Conservation (phyloP, 2,329 filamentous ascomycete species). For the Sordariomycetes sp. region DNA sequence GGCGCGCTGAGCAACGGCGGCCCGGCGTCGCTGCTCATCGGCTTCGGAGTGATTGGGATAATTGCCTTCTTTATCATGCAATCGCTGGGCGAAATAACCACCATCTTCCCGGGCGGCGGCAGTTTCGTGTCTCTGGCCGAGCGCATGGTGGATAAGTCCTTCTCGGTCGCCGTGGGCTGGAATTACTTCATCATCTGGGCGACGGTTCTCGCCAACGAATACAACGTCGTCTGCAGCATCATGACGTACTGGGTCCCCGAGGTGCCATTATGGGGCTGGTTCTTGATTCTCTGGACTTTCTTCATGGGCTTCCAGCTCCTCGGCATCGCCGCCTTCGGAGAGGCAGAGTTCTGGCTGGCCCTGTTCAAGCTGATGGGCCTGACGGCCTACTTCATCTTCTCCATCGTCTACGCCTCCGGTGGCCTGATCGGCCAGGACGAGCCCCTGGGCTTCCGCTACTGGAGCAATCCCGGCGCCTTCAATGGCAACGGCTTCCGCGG, state of each 20-base stretch:
- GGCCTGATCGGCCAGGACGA: slow-evolving; percentile 51
- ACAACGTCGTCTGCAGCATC: slow-evolving; percentile 60
- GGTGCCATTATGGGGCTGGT: slow-evolving; percentile 57
- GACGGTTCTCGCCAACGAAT: slow-evolving; percentile 59
- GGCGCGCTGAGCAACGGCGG: slow-evolving; percentile 60
- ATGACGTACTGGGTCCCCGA: slow-evolving; percentile 56
- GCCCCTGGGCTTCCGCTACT: slow-evolving; percentile 60
- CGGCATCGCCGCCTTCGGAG: slow-evolving; percentile 66
- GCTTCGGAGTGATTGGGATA: slow-evolving; percentile 61
- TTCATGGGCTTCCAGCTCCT: slow-evolving; percentile 62
- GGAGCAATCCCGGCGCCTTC: slow-evolving; percentile 63
- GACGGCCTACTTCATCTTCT: slow-evolving; percentile 64
- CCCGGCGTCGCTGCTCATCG: slow-evolving; percentile 63
- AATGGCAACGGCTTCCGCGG: slow-evolving; percentile 56
- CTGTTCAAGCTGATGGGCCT: slow-evolving; percentile 62
- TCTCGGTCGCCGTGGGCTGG: slow-evolving; percentile 61
- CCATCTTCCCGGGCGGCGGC: slow-evolving; percentile 61
- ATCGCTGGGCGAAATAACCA: slow-evolving; percentile 65
- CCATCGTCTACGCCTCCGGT: slow-evolving; percentile 61
- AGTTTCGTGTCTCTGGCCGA: slow-evolving; percentile 64
- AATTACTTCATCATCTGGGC: slow-evolving; percentile 64
- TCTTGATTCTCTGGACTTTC: slow-evolving; percentile 65
- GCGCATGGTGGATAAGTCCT: slow-evolving; percentile 62
- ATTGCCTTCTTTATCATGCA: slow-evolving; percentile 63
- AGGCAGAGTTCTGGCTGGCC: slow-evolving; percentile 73